These are phyloP conservation scores for Vanrija sp. DNA, from an alignment of 1,284 basidiomycete species.

Conservation along the genomic window DNA sequence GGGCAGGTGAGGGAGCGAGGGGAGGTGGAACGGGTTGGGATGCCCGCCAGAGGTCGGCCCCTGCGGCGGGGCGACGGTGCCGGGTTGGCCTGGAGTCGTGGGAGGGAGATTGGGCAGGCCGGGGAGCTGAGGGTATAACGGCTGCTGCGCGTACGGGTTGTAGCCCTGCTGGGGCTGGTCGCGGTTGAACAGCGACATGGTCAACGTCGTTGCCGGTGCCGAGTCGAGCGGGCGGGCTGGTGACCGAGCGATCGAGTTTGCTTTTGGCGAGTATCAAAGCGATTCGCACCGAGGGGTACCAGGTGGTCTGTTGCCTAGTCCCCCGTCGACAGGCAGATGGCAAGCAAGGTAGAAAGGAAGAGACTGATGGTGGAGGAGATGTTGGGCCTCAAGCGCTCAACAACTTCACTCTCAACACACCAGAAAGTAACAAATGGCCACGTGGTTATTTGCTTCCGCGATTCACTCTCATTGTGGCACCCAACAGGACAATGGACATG, in stretches of 20 bases:
- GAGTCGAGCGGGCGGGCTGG: too few species aligned
- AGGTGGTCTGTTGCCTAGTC: neutral
- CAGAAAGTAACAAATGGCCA: neutral
- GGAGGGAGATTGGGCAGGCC: neutral
- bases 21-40: neutral
- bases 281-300: too few species aligned
- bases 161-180: neutral
- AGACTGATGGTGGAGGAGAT: neutral
- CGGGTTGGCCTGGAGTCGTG: neutral
- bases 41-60: too few species aligned
- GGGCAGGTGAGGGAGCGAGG: neutral
- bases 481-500: conserved; percentile 40
- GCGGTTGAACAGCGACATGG: neutral
- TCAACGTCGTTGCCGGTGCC: neutral
- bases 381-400: neutral
- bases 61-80: too few species aligned
- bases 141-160: conserved; percentile 1
- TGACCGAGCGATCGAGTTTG: too few species aligned
- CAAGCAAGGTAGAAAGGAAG: too few species aligned
- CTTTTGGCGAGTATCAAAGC: too few species aligned
- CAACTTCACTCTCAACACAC: neutral
- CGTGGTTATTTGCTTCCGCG: conserved; percentile 25
- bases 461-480: conserved; percentile 79
- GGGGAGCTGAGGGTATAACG: conserved; percentile 2
- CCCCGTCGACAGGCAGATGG: neutral